Conservation (phyloP, 352 stramenopile genomes). For the Phytophthora pisi region DNA sequence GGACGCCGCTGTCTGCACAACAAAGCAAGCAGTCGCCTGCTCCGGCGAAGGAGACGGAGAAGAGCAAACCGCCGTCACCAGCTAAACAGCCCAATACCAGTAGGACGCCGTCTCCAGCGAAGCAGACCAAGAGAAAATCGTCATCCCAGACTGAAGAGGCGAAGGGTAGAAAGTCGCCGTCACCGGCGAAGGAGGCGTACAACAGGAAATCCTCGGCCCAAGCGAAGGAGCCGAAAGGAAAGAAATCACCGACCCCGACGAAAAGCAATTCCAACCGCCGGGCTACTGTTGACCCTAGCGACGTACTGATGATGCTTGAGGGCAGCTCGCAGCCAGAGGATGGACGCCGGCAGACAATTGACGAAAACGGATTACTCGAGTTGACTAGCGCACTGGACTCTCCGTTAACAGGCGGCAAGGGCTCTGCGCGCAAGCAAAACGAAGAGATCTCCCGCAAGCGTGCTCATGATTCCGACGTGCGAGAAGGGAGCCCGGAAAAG, state of each 20-base stretch:
- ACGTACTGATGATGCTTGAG: constrained; percentile 39
- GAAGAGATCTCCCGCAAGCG: constrained; percentile 39
- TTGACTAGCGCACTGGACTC: constrained; percentile 34
- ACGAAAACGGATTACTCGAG: constrained; percentile 52
- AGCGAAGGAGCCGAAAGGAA: constrained; percentile 14
- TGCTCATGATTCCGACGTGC: constrained; percentile 20
- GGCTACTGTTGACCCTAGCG: constrained; percentile 58
- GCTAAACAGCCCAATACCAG: constrained; percentile 8
- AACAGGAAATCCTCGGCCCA: constrained; percentile 10
- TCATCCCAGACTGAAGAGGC: constrained; percentile 11
- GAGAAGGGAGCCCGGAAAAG: constrained; percentile 21
- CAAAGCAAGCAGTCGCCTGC: neutral
- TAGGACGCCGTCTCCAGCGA: constrained; percentile 11
- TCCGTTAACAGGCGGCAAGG: constrained; percentile 8
- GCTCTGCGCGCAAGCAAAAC: constrained; percentile 3
- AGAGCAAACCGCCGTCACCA: neutral
- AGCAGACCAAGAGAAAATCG: constrained; percentile 12
- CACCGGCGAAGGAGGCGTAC: constrained; percentile 6
- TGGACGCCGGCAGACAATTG: constrained; percentile 65
- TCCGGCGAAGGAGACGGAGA: neutral
- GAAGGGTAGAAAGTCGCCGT: constrained; percentile 5
- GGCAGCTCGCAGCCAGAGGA: constrained; percentile 13
- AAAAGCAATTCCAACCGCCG: constrained; percentile 31
- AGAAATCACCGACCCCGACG: constrained; percentile 3
- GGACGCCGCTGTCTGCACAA: neutral